Evolutionary conservation across 2,329 filamentous ascomycete species (phyloP).

Genomic region (Talaromyces verruculosus): DNA sequence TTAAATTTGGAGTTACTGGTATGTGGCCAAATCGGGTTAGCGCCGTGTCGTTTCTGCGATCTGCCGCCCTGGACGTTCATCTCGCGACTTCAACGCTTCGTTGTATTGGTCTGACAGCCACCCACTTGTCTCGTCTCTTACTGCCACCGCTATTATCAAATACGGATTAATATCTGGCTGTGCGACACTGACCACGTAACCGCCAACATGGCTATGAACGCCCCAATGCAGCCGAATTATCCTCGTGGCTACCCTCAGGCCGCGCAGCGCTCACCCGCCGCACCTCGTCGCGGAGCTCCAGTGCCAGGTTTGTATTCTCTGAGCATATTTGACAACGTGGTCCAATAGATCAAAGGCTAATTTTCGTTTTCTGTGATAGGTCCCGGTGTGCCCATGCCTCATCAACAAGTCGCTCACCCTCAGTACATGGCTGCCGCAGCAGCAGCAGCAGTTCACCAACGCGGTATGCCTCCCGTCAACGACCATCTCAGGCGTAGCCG

Average conservation of each 20-base stretch:
- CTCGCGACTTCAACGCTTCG: slow-evolving; percentile 19
- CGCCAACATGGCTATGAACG: slow-evolving; percentile 33
- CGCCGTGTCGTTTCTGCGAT: slow-evolving; percentile 10
- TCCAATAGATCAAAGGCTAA: not conserved
- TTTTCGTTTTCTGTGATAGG: slow-evolving; percentile 25
- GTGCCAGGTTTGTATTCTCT: slow-evolving; percentile 37
- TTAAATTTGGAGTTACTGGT: no score
- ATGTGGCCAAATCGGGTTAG: slow-evolving; percentile 17
- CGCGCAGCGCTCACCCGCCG: slow-evolving; percentile 44
- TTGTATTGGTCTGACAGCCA: not conserved
- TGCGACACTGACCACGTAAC: slow-evolving; percentile 12
- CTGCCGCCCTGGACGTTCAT: slow-evolving; percentile 5
- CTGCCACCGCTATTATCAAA: not conserved
- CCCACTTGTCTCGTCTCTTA: not conserved
- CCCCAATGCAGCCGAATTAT: slow-evolving; percentile 45
- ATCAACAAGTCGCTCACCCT: slow-evolving; percentile 40
- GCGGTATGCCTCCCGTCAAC: slow-evolving; percentile 39
- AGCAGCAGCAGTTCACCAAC: slow-evolving; percentile 27
- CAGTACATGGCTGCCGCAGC: slow-evolving; percentile 36
- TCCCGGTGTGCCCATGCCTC: slow-evolving; percentile 37
- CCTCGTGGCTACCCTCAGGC: slow-evolving; percentile 42
- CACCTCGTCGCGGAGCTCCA: slow-evolving; percentile 42
- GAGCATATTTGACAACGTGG: slow-evolving; percentile 19
- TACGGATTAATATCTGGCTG: not conserved
- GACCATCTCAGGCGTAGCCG: slow-evolving; percentile 74